Evolutionary conservation across 192 early-diverging fungal genomes (phyloP).

Genomic region (Coemansia biformis): DNA sequence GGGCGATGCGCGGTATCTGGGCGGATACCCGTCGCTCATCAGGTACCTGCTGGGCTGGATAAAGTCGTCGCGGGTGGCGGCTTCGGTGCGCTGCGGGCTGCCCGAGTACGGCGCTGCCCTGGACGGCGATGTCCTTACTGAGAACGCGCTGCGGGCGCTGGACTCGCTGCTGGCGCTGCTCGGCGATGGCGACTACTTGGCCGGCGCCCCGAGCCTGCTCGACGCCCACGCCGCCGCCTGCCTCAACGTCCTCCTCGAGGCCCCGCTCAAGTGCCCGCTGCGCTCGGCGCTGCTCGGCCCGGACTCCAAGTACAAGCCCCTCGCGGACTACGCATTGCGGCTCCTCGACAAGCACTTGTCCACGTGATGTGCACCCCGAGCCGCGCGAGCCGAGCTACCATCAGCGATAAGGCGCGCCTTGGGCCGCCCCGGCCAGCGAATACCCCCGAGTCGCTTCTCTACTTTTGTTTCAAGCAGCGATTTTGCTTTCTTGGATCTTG

Average conservation of each 20-base stretch:
- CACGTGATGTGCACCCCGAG: background rate
- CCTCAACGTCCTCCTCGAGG: slow-evolving; percentile 22
- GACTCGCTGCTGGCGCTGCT: slow-evolving; percentile 28
- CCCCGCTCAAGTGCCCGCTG: slow-evolving; percentile 27
- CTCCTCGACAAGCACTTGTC: slow-evolving; percentile 12
- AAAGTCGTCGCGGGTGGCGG: background rate
- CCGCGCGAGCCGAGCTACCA: background rate
- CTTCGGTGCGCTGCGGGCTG: slow-evolving; percentile 5
- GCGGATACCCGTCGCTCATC: slow-evolving; percentile 13
- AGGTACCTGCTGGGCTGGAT: slow-evolving; percentile 18
- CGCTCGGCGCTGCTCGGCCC: slow-evolving; percentile 15
- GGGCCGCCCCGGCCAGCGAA: too few relatives aligned
- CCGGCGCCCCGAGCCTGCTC: slow-evolving; percentile 13
- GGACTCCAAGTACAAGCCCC: slow-evolving; percentile 17
- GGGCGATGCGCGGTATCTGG: slow-evolving; percentile 13
- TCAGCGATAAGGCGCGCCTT: too few relatives aligned
- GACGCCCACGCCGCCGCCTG: slow-evolving; percentile 39
- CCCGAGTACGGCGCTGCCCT: slow-evolving; percentile 31
- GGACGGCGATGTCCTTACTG: slow-evolving; percentile 30
- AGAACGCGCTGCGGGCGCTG: slow-evolving; percentile 27
- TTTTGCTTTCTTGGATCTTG: too few relatives aligned
- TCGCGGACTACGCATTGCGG: slow-evolving; percentile 24
- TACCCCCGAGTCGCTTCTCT: too few relatives aligned
- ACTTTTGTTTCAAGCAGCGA: too few relatives aligned
- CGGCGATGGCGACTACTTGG: slow-evolving; percentile 16